phyloP scores from a whole-genome alignment of 768 basidiomycete genomes.

The Clavulina sp. region DNA sequence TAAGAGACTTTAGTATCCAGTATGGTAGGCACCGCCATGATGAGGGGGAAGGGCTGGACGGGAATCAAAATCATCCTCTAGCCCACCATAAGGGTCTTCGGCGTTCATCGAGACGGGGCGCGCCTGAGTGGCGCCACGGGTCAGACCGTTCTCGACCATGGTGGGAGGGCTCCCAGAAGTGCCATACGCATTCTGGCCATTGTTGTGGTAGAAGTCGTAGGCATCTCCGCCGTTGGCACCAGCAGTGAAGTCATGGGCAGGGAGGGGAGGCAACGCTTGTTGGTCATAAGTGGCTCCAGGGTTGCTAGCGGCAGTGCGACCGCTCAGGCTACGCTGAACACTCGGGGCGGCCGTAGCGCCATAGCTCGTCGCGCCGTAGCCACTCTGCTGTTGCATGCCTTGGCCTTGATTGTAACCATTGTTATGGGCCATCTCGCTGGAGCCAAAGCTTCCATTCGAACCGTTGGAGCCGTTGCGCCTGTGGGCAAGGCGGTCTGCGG shows the following conservation, averaged over 20 bases:
- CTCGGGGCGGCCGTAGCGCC: not conserved
- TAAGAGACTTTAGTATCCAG: no score
- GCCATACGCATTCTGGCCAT: not conserved
- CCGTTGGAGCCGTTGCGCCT: constrained; percentile 38
- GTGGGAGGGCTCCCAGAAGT: not conserved
- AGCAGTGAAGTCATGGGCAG: constrained; percentile 64
- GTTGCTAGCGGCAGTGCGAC: not conserved
- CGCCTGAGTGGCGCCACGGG: not conserved
- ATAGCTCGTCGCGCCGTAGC: constrained; percentile 3
- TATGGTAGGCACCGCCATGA: no score
- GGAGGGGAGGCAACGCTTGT: constrained; percentile 24
- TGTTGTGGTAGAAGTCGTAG: not conserved
- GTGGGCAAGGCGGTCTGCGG: constrained; percentile 24
- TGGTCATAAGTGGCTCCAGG: no score
- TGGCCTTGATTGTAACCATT: constrained; percentile 5
- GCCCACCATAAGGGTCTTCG: constrained; percentile 1
- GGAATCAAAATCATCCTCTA: no score
- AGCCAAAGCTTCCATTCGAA: constrained; percentile 44
- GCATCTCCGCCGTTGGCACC: constrained; percentile 23
- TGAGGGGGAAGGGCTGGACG: no score
- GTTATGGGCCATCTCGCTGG: constrained; percentile 7
- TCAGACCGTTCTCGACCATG: not conserved
- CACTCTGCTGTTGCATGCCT: constrained; percentile 1
- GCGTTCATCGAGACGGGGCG: no score
- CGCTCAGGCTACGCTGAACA: not conserved